Percentiles rank a stretch among this genome's conserved stretches.
Evolutionary conservation across 495 filamentous ascomycete species (phyloP).

Genomic region (Tetracladium setigerum): DNA sequence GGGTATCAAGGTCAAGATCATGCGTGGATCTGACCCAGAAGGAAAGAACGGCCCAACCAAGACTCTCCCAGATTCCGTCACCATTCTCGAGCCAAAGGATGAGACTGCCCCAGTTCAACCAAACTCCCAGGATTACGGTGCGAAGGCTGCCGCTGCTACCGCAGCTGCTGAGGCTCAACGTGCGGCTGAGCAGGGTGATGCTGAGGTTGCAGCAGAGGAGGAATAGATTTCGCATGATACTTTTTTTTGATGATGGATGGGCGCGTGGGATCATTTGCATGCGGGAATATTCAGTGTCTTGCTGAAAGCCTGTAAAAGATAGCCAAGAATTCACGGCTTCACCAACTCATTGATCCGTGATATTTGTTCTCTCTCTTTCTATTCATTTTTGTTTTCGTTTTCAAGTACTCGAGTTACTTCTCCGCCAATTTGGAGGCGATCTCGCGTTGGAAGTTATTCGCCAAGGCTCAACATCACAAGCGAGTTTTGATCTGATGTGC

Average conservation of each 20-base stretch:
- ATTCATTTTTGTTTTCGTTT: too few species aligned
- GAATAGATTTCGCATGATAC: conserved; percentile 28
- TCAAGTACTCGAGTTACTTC: too few species aligned
- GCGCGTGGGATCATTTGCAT: conserved; percentile 21
- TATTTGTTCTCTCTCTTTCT: not conserved
- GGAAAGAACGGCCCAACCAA: conserved; percentile 97
- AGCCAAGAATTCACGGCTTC: conserved; percentile 13
- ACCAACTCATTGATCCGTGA: not conserved
- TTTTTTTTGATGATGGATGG: conserved; percentile 16
- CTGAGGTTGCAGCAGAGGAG: conserved; percentile 42
- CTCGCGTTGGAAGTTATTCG: too few species aligned
- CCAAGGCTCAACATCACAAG: too few species aligned
- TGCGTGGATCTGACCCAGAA: conserved; percentile 98
- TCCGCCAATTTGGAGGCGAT: too few species aligned
- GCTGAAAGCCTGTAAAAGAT: conserved; percentile 21
- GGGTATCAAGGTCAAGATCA: conserved; percentile 99
- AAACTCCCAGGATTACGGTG: conserved; percentile 95
- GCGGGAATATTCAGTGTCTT: conserved; percentile 13
- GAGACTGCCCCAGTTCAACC: conserved; percentile 90
- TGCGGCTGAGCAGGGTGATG: conserved; percentile 59
- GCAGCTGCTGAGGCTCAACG: conserved; percentile 53
- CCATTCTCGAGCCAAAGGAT: conserved; percentile 99
- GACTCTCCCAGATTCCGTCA: conserved; percentile 94
- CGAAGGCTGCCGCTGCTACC: conserved; percentile 85
- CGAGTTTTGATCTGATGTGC: too few species aligned